phyloP scores from a whole-genome alignment of 192 early-diverging fungal species.

The Glomus cerebriforme region DNA sequence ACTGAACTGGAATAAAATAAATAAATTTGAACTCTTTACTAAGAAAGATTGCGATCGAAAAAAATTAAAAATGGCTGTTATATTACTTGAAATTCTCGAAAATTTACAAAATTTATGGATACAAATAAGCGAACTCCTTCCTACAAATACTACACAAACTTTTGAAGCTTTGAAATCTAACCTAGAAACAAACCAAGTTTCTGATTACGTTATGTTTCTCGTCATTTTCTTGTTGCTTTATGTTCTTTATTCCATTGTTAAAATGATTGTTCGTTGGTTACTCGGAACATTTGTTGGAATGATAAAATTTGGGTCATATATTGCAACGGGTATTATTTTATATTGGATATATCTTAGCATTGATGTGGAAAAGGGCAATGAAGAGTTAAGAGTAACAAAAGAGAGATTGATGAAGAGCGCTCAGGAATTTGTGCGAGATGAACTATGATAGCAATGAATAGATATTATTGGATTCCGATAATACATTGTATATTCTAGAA shows the following conservation, averaged over 20 bases:
- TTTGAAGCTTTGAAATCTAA: neutral
- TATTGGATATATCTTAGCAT: constrained; percentile 27
- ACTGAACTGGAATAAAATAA: no score
- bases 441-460: neutral
- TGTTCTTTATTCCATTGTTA: neutral
- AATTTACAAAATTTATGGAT: neutral
- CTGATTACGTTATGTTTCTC: neutral
- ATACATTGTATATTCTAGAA: neutral
- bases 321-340: neutral
- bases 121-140: neutral
- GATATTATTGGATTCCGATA: neutral
- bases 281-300: constrained; percentile 7
- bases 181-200: neutral
- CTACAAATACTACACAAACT: neutral
- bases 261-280: neutral
- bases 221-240: constrained; percentile 13
- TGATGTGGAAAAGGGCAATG: constrained; percentile 23
- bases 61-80: neutral
- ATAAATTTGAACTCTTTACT: no score
- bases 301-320: constrained; percentile 15
- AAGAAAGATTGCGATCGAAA: no score
- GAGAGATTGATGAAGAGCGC: constrained; percentile 5
- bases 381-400: constrained; percentile 17
- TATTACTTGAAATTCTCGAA: neutral
- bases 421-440: constrained; percentile 13